phyloP scores from a whole-genome alignment of 805 yeast genomes.

The Jamesozyma lodderae region DNA sequence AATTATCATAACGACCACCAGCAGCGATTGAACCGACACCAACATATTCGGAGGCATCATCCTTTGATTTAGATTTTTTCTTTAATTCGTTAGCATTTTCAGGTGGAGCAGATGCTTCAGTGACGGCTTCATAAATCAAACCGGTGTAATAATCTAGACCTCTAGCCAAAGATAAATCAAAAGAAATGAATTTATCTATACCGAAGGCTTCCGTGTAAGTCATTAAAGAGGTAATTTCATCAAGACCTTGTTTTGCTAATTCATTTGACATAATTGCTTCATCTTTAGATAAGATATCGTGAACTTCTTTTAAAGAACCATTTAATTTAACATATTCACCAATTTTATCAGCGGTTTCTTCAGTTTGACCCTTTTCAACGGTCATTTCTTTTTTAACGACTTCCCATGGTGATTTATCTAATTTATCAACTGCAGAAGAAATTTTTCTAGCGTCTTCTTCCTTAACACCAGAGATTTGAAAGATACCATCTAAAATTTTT shows the following conservation, averaged over 20 bases:
- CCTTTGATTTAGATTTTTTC: constrained; percentile 39
- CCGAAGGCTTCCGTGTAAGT: constrained; percentile 77
- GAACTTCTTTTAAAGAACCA: constrained; percentile 62
- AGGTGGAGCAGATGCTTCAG: constrained; percentile 95
- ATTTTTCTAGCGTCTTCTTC: constrained; percentile 90
- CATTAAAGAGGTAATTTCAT: constrained; percentile 67
- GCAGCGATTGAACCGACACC: constrained; percentile 99
- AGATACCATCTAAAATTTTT: constrained; percentile 91
- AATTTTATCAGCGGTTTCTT: constrained; percentile 85
- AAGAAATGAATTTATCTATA: constrained; percentile 58
- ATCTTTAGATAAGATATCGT: constrained; percentile 47
- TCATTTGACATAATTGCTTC: constrained; percentile 53
- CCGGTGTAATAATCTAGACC: constrained; percentile 98
- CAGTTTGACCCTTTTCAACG: constrained; percentile 82
- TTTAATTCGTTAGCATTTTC: constrained; percentile 61
- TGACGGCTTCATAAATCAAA: constrained; percentile 91
- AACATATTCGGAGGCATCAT: constrained; percentile 91
- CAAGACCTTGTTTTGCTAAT: constrained; percentile 70
- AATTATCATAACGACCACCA: constrained; percentile 95
- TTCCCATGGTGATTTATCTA: constrained; percentile 94
- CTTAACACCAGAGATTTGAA: constrained; percentile 88
- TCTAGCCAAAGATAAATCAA: constrained; percentile 92
- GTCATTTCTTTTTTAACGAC: constrained; percentile 87
- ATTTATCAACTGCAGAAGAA: constrained; percentile 92
- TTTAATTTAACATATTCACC: constrained; percentile 83